phyloP scores from a whole-genome alignment of 192 early-diverging fungal species.

The Coemansia umbellata region DNA sequence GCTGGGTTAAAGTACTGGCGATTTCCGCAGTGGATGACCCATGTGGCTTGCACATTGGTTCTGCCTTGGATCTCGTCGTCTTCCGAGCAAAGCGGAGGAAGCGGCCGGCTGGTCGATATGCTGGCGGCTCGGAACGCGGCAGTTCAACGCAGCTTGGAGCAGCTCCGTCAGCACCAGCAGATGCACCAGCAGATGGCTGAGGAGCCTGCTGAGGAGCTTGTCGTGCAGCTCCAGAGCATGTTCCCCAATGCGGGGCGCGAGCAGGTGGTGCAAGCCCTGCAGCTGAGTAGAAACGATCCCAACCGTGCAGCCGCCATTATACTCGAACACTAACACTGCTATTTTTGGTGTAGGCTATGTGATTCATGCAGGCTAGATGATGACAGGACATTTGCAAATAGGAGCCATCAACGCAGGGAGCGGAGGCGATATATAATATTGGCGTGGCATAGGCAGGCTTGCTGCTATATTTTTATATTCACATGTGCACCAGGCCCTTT shows the following conservation, averaged over 20 bases:
- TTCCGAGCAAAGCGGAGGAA: no score
- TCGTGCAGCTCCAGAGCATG: neutral
- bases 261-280: conserved; percentile 5
- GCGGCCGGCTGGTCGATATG: neutral
- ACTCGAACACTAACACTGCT: neutral
- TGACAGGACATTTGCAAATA: no score
- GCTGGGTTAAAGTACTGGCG: conserved; percentile 19
- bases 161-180: neutral
- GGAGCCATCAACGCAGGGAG: no score
- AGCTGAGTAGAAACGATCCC: neutral
- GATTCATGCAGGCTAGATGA: no score
- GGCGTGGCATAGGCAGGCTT: no score
- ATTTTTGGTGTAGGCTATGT: no score
- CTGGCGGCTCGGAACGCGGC: neutral
- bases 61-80: conserved; percentile 3
- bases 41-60: neutral
- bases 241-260: conserved; percentile 7
- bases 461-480: no score
- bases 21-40: conserved; percentile 1
- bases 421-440: no score
- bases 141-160: neutral
- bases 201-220: neutral
- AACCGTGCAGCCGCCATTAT: conserved; percentile 1
- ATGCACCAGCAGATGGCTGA: neutral
- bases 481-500: no score